Base-by-base conservation (phyloP, 768 basidiomycete species). In the Sarcodon aspratus region DNA sequence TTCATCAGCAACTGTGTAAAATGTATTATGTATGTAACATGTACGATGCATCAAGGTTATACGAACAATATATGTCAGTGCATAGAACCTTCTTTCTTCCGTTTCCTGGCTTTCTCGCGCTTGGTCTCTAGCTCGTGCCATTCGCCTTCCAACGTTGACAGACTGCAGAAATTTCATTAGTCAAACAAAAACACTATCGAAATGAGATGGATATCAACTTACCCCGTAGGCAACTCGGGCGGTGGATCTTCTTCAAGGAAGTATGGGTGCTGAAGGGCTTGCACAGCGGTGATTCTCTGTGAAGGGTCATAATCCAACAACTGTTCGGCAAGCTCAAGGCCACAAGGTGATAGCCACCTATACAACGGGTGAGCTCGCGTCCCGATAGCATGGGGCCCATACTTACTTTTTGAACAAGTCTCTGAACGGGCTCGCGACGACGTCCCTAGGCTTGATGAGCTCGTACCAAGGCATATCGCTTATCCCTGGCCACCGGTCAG, bases 71-170 rank as follows among this genome's bases (percentile, higher is more conserved):
- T 53, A 54, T n/a, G n/a, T 50, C 31, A 51, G 55, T 43, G 38
- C 44, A 42, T 51, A 50, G 15, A 42, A 44, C 48, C 57, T 44
- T 80, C 84, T 53, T 72, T 71, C 72, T 76, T 84, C 62, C 79
- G 73, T 65, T 85, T 85, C 68, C 80, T 87, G 50, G 85, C 83
- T 36, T 90, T 76, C 68, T 97, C 92, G 49, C 82, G 75, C 65
- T 97, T 99, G 10, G 90, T 88, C 63, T 97, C 94, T 53, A 94
- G 73, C 64, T 99, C 96, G 65, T 99, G 96, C 89, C 94, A 97
- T 63, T 98, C 96, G 42, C 96, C 95, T 61, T 90, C 80, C 37
- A 96, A 66, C 10, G 75, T 75, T 10, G 84, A 76, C 50, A 98
- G 66, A 47, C 93, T 94, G 36, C 8, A 32, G 11, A 5, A 43